phyloP scores from a whole-genome alignment of 140 eudicot species.

The Bidens hawaiensis region DNA sequence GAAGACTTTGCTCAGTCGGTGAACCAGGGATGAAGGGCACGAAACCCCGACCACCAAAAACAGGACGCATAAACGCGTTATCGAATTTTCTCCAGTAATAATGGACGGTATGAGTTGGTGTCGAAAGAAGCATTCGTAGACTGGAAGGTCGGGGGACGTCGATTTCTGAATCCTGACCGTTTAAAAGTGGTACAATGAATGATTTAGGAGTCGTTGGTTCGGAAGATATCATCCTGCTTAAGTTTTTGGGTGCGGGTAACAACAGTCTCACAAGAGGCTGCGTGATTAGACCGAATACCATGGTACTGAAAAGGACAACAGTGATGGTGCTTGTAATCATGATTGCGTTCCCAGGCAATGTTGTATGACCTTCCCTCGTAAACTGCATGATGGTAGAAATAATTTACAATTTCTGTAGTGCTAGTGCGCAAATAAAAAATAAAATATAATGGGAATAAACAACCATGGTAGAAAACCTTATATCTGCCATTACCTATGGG shows the following conservation, averaged over 20 bases:
- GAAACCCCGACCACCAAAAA: slow-evolving; percentile 93
- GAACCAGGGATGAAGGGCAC: slow-evolving; percentile 76
- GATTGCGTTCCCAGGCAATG: slow-evolving; percentile 48
- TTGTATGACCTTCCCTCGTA: slow-evolving; percentile 59
- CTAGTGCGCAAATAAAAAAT: background rate
- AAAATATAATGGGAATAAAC: background rate
- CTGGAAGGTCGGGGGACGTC: slow-evolving; percentile 41
- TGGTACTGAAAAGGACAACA: slow-evolving; percentile 76
- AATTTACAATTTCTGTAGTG: background rate
- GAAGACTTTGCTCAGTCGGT: slow-evolving; percentile 51
- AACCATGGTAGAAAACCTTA: background rate
- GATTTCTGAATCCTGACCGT: slow-evolving; percentile 32
- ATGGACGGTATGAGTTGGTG: slow-evolving; percentile 73
- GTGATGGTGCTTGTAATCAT: slow-evolving; percentile 86
- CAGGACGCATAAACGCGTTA: slow-evolving; percentile 80
- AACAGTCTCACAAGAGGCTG: slow-evolving; percentile 66
- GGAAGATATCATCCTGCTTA: slow-evolving; percentile 39
- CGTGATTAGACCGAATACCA: slow-evolving; percentile 81
- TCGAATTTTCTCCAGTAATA: slow-evolving; percentile 84
- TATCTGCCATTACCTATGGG: background rate
- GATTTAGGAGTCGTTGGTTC: slow-evolving; percentile 62
- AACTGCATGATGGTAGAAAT: slow-evolving; percentile 42
- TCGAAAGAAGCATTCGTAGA: slow-evolving; percentile 54
- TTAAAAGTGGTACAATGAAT: slow-evolving; percentile 45
- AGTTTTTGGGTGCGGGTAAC: slow-evolving; percentile 38